phyloP scores from a whole-genome alignment of 192 early-diverging fungal genomes.

The Podila verticillata region DNA sequence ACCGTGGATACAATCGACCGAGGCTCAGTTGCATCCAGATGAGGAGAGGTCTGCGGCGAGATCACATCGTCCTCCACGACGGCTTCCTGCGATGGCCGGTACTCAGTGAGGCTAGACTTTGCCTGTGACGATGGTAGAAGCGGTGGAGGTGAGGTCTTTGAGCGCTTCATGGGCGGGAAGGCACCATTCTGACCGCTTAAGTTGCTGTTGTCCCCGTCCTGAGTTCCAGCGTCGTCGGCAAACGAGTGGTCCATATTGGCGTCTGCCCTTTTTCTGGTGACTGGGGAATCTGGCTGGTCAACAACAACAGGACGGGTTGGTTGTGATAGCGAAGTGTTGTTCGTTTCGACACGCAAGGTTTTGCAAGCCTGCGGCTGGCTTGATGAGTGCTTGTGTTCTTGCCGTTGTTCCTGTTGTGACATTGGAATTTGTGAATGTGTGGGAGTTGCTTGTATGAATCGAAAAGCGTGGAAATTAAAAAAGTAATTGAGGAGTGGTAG shows the following conservation, averaged over 20 bases:
- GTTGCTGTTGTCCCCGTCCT: not conserved
- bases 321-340: not conserved
- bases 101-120: not conserved
- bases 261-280: conserved; percentile 34
- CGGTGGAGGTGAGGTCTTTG: conserved; percentile 16
- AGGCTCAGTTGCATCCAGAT: conserved; percentile 23
- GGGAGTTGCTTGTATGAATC: too few relatives aligned
- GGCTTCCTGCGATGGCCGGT: not conserved
- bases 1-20: not conserved
- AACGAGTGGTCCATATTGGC: conserved; percentile 1
- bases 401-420: too few relatives aligned
- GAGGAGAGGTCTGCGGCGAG: conserved; percentile 35
- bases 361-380: too few relatives aligned
- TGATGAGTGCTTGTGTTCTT: too few relatives aligned
- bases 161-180: conserved; percentile 33
- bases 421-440: too few relatives aligned
- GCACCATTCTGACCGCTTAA: not conserved
- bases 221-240: conserved; percentile 13
- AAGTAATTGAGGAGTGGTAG: too few relatives aligned
- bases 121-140: not conserved
- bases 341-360: too few relatives aligned
- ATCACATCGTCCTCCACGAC: conserved; percentile 12
- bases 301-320: not conserved
- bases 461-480: too few relatives aligned
- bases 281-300: conserved; percentile 33